Base-by-base conservation (phyloP, 495 filamentous ascomycete species). In the Aspergillus sclerotiicarbonarius region DNA sequence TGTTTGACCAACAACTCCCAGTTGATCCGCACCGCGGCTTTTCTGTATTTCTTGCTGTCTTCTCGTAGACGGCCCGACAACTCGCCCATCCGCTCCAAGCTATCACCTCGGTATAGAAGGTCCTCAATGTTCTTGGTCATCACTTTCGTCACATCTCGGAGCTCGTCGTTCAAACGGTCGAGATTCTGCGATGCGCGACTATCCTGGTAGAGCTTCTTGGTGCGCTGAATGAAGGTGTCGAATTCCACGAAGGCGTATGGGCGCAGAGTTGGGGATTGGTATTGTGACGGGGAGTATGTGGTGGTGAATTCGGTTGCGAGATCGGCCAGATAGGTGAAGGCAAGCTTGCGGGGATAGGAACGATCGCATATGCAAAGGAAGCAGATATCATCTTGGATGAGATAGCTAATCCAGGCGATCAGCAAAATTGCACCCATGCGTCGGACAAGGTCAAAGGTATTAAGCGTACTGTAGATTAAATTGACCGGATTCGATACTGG, bases 61-160 rank as follows among this genome's bases (percentile, higher is more conserved):
- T 99, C 94, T 45, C 89, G 80, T 70, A 99, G 67, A 58, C 91
- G 74, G 41, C 84, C 85, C 49, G 89, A 94, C 74, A 98, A 84
- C 75, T 98, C 94, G 29, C 94, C 95, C 94, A 99, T 99, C 54
- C 90, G 82, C 76, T 99, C 95, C 60, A 99, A 74, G 66, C 87
- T 94, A 68, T 98, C 94, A 8, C 94, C 94, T 53, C 94, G 81
- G 68, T 99, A 99, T 56, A 99, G 72, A 68, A 99, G 73, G 71
- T 99, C 94, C 77, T 99, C 94, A 67, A 99, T 99, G 71, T 99
- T 99, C 83, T 98, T 99, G 32, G 94, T 98, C 94, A 99, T 99
- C 62, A 98, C 92, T 73, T 96, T 91, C 13, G 94, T 97, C 52
- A 99, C 94, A 81, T 98, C 94, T 65, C 91, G 86, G 44, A 99